Percentiles rank a stretch among this genome's conserved stretches.
phyloP scores from a whole-genome alignment of 176 grass and related monocot species.

The Musa acuminata region DNA sequence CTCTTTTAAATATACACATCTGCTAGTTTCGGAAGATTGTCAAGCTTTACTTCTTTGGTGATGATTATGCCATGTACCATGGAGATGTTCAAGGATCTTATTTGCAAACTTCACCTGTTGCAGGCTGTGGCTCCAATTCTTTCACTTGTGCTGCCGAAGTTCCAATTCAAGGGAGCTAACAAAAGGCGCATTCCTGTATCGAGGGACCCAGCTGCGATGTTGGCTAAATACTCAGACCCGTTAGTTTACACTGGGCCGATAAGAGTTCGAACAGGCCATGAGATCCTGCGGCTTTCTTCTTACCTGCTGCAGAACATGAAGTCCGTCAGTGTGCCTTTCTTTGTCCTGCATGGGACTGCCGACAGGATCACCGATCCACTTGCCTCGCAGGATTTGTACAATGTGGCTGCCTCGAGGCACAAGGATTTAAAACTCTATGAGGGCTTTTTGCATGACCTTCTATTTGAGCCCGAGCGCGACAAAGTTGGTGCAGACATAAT shows the following conservation, averaged over 20 bases:
- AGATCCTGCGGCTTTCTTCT: conserved; percentile 72
- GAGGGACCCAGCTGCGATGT: too few species aligned
- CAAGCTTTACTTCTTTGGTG: too few species aligned
- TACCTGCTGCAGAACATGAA: conserved; percentile 63
- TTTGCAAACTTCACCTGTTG: too few species aligned
- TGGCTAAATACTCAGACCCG: too few species aligned
- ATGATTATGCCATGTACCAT: too few species aligned
- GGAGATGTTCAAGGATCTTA: too few species aligned
- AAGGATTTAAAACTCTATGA: conserved; percentile 73
- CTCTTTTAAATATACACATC: too few species aligned
- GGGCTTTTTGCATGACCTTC: conserved; percentile 75
- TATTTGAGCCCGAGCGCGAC: conserved; percentile 84
- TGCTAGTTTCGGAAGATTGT: too few species aligned
- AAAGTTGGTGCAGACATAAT: conserved; percentile 70
- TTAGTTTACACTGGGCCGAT: conserved; percentile 49
- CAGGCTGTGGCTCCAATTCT: too few species aligned
- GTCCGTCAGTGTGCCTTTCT: conserved; percentile 61
- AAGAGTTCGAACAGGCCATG: conserved; percentile 66
- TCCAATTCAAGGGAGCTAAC: too few species aligned
- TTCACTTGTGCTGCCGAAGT: too few species aligned
- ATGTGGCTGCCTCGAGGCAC: conserved; percentile 39
- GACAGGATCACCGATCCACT: conserved; percentile 75
- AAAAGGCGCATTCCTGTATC: too few species aligned
- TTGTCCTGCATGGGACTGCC: conserved; percentile 70
- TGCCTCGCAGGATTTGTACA: conserved; percentile 63